phyloP scores from a whole-genome alignment of 345 rosid genomes.

The Heritiera fomes region DNA sequence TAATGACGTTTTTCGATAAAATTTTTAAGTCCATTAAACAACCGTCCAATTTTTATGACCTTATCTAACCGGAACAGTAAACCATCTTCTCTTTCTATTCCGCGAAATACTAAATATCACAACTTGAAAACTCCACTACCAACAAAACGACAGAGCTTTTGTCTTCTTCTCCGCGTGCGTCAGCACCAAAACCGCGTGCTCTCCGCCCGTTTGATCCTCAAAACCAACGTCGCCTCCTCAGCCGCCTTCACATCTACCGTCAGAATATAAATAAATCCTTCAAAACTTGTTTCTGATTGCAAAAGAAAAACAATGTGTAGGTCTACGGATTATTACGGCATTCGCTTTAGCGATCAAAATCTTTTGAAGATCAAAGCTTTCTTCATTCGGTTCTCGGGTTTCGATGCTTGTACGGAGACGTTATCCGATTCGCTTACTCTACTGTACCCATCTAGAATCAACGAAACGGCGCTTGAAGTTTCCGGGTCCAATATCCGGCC shows the following conservation, averaged over 20 bases:
- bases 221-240: neutral
- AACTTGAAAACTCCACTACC: too few relatives aligned
- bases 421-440: conserved; percentile 69
- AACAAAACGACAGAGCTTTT: neutral
- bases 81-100: too few relatives aligned
- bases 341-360: conserved; percentile 22
- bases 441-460: conserved; percentile 63
- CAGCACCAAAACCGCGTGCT: conserved; percentile 6
- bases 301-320: conserved; percentile 51
- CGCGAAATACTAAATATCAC: too few relatives aligned
- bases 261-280: neutral
- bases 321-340: conserved; percentile 44
- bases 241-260: neutral
- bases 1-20: too few relatives aligned
- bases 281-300: neutral
- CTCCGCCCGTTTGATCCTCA: neutral
- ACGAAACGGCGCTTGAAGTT: conserved; percentile 50
- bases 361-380: conserved; percentile 58
- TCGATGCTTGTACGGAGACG: conserved; percentile 1
- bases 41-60: too few relatives aligned
- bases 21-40: too few relatives aligned
- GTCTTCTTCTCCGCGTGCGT: neutral
- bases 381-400: conserved; percentile 50
- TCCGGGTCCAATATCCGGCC: conserved; percentile 64
- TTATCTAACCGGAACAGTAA: too few relatives aligned